Evolutionary conservation across 2,329 filamentous ascomycete genomes (phyloP), one percentile per base, ranked within the genome.

Genomic region (Diplodia mutila): DNA sequence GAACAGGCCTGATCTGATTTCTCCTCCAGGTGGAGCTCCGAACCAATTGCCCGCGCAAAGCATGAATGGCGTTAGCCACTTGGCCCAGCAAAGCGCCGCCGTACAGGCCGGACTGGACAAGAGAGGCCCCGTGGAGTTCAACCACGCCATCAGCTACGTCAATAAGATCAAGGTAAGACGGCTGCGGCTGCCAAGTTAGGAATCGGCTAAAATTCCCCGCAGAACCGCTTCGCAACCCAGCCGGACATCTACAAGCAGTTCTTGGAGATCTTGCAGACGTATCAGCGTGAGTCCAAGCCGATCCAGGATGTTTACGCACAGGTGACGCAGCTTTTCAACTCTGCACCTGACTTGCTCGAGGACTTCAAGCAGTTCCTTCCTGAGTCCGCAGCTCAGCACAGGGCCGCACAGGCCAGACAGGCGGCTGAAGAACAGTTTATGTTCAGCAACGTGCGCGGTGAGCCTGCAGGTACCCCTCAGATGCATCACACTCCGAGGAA

Each of bases 201-300:
- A 12, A 37, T 21, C 53, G n/a, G 25, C 53, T 66, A 52, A 66
- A 29, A 27, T 18, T 23, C 2, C 32, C 69, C 27, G 9, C 71
- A 97, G 93, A 99, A 98, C 77, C 94, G 95, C 53, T 99, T 98
- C 80, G 91, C 97, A 73, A 90, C 94, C 75, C 94, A 97, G 71
- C 95, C 95, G 7, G 95, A 99, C 78, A 98, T 99, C 70, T 99
- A 99, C 83, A 99, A 99, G 79, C 94, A 99, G 76, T 99, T 99
- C 76, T 86, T 99, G 34, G 95, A 99, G 78, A 99, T 99, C 59
- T 83, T 99, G 54, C 95, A 99, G 80, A 99, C 95, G 2, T 99
- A 99, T 75, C 95, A 99, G 79, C 89, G 95, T 67, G 95, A 99
- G 78, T 97, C 95, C 65, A 98, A 98, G 77, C 96, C 95, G 0